phyloP scores from a whole-genome alignment of 495 filamentous ascomycete species.

The Ramalina peruviana region DNA sequence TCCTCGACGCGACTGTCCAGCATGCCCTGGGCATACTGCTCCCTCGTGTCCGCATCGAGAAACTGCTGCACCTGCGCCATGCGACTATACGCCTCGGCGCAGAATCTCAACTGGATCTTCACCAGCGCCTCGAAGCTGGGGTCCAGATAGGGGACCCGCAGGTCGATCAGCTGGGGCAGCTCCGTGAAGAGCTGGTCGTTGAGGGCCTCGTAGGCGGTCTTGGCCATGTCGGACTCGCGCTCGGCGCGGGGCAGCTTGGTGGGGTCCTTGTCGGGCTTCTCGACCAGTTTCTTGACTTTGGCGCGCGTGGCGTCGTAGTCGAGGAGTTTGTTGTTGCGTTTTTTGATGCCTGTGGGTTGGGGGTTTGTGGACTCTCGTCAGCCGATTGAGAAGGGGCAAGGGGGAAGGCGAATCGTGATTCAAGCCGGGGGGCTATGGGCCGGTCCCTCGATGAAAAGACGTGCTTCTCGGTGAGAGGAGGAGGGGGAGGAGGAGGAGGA shows the following conservation, averaged over 20 bases:
- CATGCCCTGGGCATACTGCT: slow-evolving; percentile 90
- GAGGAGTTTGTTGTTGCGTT: slow-evolving; percentile 91
- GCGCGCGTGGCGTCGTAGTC: slow-evolving; percentile 94
- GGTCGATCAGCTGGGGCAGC: slow-evolving; percentile 92
- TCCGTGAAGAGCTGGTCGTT: slow-evolving; percentile 91
- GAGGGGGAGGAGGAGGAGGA: too few species aligned
- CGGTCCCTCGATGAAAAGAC: too few species aligned
- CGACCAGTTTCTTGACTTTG: slow-evolving; percentile 88
- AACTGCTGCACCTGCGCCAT: slow-evolving; percentile 99
- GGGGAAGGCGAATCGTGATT: too few species aligned
- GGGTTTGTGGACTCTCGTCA: too few species aligned
- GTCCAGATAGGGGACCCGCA: slow-evolving; percentile 92
- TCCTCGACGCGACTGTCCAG: slow-evolving; percentile 87
- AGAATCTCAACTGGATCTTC: slow-evolving; percentile 96
- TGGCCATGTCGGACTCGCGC: slow-evolving; percentile 87
- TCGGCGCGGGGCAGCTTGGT: slow-evolving; percentile 88
- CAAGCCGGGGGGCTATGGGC: too few species aligned
- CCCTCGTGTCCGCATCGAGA: slow-evolving; percentile 86
- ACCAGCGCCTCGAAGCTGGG: slow-evolving; percentile 94
- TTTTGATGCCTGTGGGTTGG: slow-evolving; percentile 62
- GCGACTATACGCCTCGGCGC: slow-evolving; percentile 86
- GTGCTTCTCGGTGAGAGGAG: too few species aligned
- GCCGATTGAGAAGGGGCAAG: too few species aligned
- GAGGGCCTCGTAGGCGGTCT: slow-evolving; percentile 81
- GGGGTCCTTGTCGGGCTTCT: slow-evolving; percentile 97